Evolutionary conservation across 108 stramenopile genomes (phyloP).

Genomic region (Fragilaria crotonensis): DNA sequence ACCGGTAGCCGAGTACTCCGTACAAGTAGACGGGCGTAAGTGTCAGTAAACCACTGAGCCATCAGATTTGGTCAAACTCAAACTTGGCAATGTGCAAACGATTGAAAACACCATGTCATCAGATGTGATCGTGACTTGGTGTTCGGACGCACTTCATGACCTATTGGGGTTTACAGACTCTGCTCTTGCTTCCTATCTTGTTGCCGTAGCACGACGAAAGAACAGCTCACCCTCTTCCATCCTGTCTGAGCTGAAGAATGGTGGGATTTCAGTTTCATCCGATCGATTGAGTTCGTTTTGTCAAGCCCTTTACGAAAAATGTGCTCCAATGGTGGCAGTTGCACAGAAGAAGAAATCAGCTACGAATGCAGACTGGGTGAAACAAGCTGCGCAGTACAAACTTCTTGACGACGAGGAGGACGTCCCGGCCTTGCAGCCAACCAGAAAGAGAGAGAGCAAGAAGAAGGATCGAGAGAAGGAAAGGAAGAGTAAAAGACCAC

Average conservation of each 20-base stretch:
- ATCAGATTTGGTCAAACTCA: too few species aligned
- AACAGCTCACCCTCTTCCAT: slow-evolving; percentile 23
- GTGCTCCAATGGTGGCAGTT: not conserved
- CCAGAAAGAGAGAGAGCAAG: slow-evolving; percentile 1
- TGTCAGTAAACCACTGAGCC: too few species aligned
- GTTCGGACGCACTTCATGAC: slow-evolving; percentile 69
- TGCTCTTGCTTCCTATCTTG: slow-evolving; percentile 60
- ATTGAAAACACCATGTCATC: too few species aligned
- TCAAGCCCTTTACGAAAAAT: slow-evolving; percentile 11
- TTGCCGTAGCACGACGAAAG: slow-evolving; percentile 38
- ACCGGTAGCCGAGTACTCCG: too few species aligned
- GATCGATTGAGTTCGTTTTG: slow-evolving; percentile 16
- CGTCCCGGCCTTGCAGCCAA: not conserved
- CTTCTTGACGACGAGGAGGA: slow-evolving; percentile 17
- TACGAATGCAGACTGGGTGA: slow-evolving; percentile 40
- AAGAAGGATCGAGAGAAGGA: slow-evolving; percentile 23
- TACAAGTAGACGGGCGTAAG: too few species aligned
- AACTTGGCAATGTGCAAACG: too few species aligned
- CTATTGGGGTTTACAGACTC: slow-evolving; percentile 74
- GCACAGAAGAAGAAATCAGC: not conserved
- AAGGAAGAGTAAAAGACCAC: slow-evolving; percentile 3
- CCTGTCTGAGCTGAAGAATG: slow-evolving; percentile 41
- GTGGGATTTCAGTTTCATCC: slow-evolving; percentile 30
- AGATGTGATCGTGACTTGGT: slow-evolving; percentile 31
- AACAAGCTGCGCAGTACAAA: slow-evolving; percentile 22